These are phyloP conservation scores for Hemerocallis citrina DNA, from an alignment of 106 monocot genomes.

Conservation along the genomic window DNA sequence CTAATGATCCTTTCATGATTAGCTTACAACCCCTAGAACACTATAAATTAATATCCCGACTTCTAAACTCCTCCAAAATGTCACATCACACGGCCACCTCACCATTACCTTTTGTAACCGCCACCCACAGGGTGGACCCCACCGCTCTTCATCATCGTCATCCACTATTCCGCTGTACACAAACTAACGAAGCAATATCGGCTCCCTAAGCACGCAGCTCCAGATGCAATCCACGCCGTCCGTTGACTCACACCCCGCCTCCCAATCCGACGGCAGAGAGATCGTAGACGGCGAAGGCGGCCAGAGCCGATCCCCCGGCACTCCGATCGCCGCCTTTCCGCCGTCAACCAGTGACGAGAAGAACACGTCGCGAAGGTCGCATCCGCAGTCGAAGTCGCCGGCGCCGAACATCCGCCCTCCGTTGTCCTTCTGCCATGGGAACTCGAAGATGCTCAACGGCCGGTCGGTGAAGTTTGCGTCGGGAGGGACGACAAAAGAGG, in stretches of 20 bases:
- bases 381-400: conserved; percentile 15
- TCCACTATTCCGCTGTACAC: conserved; percentile 4
- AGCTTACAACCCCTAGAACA: too few relatives aligned
- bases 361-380: conserved; percentile 56
- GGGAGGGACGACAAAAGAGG: background rate
- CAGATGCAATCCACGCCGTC: conserved; percentile 51
- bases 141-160: too few relatives aligned
- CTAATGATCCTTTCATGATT: too few relatives aligned
- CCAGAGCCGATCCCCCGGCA: conserved; percentile 51
- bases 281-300: conserved; percentile 3
- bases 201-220: conserved; percentile 35
- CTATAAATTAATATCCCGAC: too few relatives aligned
- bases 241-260: conserved; percentile 8
- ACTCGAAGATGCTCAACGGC: conserved; percentile 52
- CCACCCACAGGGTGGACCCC: too few relatives aligned
- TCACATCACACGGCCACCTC: too few relatives aligned
- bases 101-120: too few relatives aligned
- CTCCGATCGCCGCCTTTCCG: conserved; percentile 32
- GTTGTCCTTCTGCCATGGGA: conserved; percentile 43
- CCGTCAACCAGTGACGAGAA: conserved; percentile 72
- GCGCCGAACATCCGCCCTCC: background rate
- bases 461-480: background rate
- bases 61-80: too few relatives aligned
- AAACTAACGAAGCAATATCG: conserved; percentile 9
- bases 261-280: conserved; percentile 9